Evolutionary conservation across 1,139 yeast genomes (phyloP).

Genomic region (Debaryomyces sp.): DNA sequence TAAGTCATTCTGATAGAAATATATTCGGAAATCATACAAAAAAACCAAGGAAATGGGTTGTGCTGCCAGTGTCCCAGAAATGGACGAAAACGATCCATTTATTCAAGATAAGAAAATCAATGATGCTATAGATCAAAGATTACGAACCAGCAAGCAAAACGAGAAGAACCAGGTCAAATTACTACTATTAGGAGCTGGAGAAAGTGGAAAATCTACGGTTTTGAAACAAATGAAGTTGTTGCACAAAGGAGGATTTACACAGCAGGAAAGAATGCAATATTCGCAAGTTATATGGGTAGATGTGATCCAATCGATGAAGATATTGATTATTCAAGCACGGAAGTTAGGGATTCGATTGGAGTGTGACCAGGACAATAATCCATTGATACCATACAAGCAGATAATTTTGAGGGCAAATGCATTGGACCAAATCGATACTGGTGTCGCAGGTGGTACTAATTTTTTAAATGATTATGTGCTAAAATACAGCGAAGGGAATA

Average conservation of each 20-base stretch:
- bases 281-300: slow-evolving; percentile 95
- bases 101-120: slow-evolving; percentile 54
- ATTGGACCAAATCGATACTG: slow-evolving; percentile 62
- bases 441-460: slow-evolving; percentile 67
- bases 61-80: slow-evolving; percentile 54
- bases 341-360: slow-evolving; percentile 60
- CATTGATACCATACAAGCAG: slow-evolving; percentile 49
- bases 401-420: slow-evolving; percentile 59
- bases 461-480: slow-evolving; percentile 67
- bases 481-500: slow-evolving; percentile 60
- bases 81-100: slow-evolving; percentile 52
- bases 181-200: slow-evolving; percentile 88
- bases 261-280: slow-evolving; percentile 79
- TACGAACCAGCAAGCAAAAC: slow-evolving; percentile 55
- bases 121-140: slow-evolving; percentile 68
- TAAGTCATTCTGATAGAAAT: background rate
- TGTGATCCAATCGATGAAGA: slow-evolving; percentile 85
- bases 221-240: slow-evolving; percentile 84
- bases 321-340: slow-evolving; percentile 72
- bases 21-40: background rate
- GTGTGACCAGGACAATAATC: slow-evolving; percentile 57
- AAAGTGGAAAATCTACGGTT: slow-evolving; percentile 96
- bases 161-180: slow-evolving; percentile 59
- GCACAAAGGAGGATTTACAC: slow-evolving; percentile 84
- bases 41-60: slow-evolving; percentile 59